A percentile compares a stretch with the other conserved stretches of the same genome.
Evolutionary conservation across 2,329 filamentous ascomycete genomes (phyloP).

Genomic region (Cytospora mali): DNA sequence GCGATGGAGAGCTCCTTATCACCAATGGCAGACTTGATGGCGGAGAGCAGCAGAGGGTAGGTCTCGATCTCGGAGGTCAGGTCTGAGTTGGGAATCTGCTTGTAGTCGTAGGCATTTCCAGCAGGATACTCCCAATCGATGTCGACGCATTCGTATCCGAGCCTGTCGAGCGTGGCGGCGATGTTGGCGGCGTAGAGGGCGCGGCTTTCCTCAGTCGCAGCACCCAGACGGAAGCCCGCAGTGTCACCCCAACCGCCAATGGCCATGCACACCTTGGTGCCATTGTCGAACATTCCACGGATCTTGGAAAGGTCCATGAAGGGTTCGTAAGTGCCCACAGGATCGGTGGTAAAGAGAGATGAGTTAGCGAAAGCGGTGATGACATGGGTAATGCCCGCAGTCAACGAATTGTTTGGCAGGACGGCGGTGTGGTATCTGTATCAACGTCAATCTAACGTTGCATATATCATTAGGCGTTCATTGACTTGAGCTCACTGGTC

Average conservation of each 20-base stretch:
- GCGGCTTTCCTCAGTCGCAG: slow-evolving; percentile 50
- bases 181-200: slow-evolving; percentile 60
- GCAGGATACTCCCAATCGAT: slow-evolving; percentile 70
- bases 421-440: slow-evolving; percentile 22
- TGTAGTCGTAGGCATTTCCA: slow-evolving; percentile 74
- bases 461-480: too few species aligned
- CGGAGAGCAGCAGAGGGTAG: slow-evolving; percentile 62
- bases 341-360: slow-evolving; percentile 50
- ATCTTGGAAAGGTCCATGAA: slow-evolving; percentile 56
- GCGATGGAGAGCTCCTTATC: slow-evolving; percentile 67
- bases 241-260: slow-evolving; percentile 69
- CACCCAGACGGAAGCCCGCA: slow-evolving; percentile 54
- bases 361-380: slow-evolving; percentile 58
- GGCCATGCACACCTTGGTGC: slow-evolving; percentile 63
- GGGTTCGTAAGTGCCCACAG: slow-evolving; percentile 49
- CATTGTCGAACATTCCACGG: slow-evolving; percentile 53
- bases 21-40: slow-evolving; percentile 61
- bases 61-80: slow-evolving; percentile 64
- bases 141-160: slow-evolving; percentile 63
- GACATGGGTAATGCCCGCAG: slow-evolving; percentile 54
- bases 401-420: slow-evolving; percentile 33
- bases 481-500: slow-evolving; percentile 21
- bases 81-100: slow-evolving; percentile 59
- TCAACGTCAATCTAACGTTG: background rate
- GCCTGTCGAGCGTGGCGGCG: slow-evolving; percentile 52